Percentiles rank a stretch among this genome's conserved stretches.
These are phyloP conservation scores for Alternaria sp. DNA, from an alignment of 2,329 filamentous ascomycete species.

Conservation along the genomic window DNA sequence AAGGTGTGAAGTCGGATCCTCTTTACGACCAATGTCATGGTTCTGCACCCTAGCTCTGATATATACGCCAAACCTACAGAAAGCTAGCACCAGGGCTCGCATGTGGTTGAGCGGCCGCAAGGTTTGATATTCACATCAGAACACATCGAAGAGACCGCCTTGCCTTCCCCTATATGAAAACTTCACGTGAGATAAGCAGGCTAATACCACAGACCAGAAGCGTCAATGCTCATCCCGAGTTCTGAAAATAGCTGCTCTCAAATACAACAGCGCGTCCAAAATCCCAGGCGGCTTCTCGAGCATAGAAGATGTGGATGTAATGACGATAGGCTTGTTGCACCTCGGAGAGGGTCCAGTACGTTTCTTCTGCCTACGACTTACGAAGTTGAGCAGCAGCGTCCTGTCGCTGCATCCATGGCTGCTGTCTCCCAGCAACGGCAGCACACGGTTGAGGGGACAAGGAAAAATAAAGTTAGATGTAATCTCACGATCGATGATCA, in stretches of 20 bases:
- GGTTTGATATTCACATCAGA: not conserved
- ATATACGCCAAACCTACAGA: not conserved
- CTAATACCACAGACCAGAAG: not conserved
- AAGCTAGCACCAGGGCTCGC: not conserved
- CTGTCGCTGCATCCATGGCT: not conserved
- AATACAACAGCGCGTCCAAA: not conserved
- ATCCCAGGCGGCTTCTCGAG: too few species aligned
- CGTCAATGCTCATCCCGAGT: not conserved
- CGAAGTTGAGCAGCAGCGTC: not conserved
- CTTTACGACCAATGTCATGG: not conserved
- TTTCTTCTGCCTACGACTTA: not conserved
- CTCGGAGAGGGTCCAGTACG: not conserved
- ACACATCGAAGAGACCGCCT: not conserved
- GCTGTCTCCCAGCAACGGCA: not conserved
- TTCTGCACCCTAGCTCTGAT: not conserved
- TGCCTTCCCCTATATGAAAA: not conserved
- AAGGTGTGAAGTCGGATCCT: not conserved
- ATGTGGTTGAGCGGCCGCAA: not conserved
- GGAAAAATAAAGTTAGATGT: slow-evolving; percentile 1
- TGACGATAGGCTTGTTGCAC: not conserved
- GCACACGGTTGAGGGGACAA: not conserved
- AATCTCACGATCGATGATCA: not conserved
- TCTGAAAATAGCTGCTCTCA: not conserved
- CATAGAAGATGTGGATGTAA: not conserved
- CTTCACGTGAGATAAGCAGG: not conserved